Evolutionary conservation across 169 alveolate genomes (phyloP), one percentile per base, ranked within the genome.

Genomic region (Plasmodium vivax): DNA sequence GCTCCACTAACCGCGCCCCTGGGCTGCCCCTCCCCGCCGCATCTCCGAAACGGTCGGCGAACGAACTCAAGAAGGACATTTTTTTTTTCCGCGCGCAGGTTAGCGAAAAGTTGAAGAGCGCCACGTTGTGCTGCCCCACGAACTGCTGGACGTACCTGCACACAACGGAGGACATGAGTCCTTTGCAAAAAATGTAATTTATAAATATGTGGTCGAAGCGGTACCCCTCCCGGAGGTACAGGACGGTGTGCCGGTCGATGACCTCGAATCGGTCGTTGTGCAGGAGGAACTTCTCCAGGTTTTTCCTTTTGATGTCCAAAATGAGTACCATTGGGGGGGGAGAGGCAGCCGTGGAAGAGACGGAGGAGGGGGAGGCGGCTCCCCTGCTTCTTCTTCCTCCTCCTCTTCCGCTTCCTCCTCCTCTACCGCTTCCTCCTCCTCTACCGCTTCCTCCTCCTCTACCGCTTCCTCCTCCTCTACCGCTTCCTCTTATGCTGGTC

Each of bases 291-390:
- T 47, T 77, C 27, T 85, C 85, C 9, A 85, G 41, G 68, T 85
- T 85, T 32, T 85, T 85, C 19, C 75, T 85, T 77, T 79, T 75
- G 9, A 85, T 77, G 62, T 85, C 73, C 36, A 85, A 85, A 7
- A 85, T 19, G 38, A 84, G 75, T n/a, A 75, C 56, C 9, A 71
- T 47, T 71, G 75, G 54, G 9, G 93, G 93, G 5, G 1, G 8
- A 16, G 32, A 16, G 79, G 16, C 19, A 23, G 62, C n/a, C 23
- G 14, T 10, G 4, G 43, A 27, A 2, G 30, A 19, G 77, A n/a
- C 19, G 38, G 62, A 30, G 41, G 12, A 19, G 3, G 43, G 14
- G 7, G 30, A 23, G 77, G 51, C 30, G 16, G 34, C 10, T 23
- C 27, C n/a, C n/a, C n/a, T 14, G 4, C 23, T 14, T 9, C 2